Evolutionary conservation across 306 rosid species (phyloP), one percentile per base, ranked within the genome.

Genomic region (Vigna hirtella): DNA sequence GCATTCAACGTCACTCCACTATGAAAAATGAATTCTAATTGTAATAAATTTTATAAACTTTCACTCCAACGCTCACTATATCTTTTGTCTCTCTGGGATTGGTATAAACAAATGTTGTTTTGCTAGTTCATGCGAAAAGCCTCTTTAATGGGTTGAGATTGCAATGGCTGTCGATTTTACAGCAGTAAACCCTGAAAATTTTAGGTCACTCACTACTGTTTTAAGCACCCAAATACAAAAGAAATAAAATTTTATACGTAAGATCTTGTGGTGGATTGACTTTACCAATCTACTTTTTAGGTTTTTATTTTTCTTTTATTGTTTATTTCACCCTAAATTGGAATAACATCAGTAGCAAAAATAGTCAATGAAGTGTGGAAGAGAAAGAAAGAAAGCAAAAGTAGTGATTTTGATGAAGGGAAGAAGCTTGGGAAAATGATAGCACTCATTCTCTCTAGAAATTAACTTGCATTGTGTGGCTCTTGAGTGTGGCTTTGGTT

Each of bases 361-460:
- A 53, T 50, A 30, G 36, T n/a, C 30, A 64, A 26, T 73, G 28
- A 28, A 65, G n/a, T 59, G 26, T 13, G 49, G 49, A 73, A 68
- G 62, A 38, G 62, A 77, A 70, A 62, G 40, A 49, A 63, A 63
- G 26, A 7, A 64, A 61, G 12, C 26, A 62, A 72, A 65, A 17
- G 22, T 16, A 48, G 90, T 84, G 87, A 78, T 84, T 90, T 86
- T 88, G 86, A 82, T 13, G 30, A 77, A 82, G 77, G 81, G 84
- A 69, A 70, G 68, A 64, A 66, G 34, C 12, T 49, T 70, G 76
- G 55, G 85, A 81, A 74, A 30, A 75, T 32, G 2, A 63, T 48
- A 69, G 81, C 88, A 82, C 86, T 73, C 64, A 38, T 58, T 63
- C 48, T 40, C 63, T 68, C 28, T 73, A 58, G 81, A 78, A 79